Base-by-base conservation (phyloP, 768 basidiomycete species). In the Tephrocybe rancida region DNA sequence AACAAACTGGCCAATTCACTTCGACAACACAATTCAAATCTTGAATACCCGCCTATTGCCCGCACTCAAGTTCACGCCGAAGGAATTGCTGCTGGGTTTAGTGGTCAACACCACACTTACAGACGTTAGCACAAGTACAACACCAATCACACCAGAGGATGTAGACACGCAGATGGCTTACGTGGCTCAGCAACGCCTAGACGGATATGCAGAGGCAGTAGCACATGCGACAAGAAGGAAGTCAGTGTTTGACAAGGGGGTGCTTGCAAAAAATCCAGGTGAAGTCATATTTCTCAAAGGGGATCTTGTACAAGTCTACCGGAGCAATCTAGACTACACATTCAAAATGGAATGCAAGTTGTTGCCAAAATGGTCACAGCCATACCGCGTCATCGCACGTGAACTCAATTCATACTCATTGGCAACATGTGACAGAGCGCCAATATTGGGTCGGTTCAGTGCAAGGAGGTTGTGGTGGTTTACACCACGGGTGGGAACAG, bases 1-100 rank as follows among this genome's bases (percentile, higher is more conserved):
- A 16, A 26, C 29, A 7, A 55, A 45, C 2, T 76, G 74, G 75
- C 64, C 70, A 14, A 54, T 62, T 4, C 64, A 73, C 46, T 57
- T 77, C 0, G 61, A 71, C 6, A 30, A 50, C 1, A 71, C 72
- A 1, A 55, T 70, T 6, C 48, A 41, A 0, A 48, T 44, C 24
- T 22, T 70, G 5, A 69, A 69, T 57, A 7, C 18, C 2, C 22
- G 57, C 0, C 50, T 70, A 1, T 56, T 70, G 0, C 73, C 70
- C 3, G 25, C 42, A n/a, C 39, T 66, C 5, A 60, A 65, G 45
- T 61, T 61, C 50, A 58, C 60, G 46, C 64, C 57, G 11, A 69
- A 69, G 26, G 73, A 75, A 46, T 50, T 75, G 0, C 39, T 72
- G 1, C 60, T 74, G 0, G 66, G 69, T 0, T 30, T 67, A 9